Evolutionary conservation across 257 asterid genomes (phyloP).

Genomic region (Plantago ovata): DNA sequence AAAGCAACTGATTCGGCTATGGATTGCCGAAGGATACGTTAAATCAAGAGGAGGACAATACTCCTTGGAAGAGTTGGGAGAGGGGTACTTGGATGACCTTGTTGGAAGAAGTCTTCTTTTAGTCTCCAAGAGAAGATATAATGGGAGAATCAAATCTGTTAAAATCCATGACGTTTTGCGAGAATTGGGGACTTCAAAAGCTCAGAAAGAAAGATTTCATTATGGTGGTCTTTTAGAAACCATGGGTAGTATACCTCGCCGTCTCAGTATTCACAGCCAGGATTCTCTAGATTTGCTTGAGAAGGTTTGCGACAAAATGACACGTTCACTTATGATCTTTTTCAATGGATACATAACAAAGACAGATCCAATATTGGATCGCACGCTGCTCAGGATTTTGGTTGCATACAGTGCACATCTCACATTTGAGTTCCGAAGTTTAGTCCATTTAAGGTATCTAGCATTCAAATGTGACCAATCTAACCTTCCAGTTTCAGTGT

Average conservation of each 20-base stretch:
- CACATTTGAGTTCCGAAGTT: not conserved
- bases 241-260: not conserved
- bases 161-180: conserved; percentile 21
- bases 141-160: conserved; percentile 15
- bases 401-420: not conserved
- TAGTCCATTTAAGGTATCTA: conserved; percentile 24
- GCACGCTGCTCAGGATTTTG: conserved; percentile 20
- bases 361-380: not conserved
- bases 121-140: not conserved
- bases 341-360: not conserved
- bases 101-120: not conserved
- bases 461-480: conserved; percentile 15
- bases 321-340: conserved; percentile 9
- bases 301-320: not conserved
- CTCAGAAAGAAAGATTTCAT: conserved; percentile 6
- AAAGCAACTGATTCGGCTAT: not conserved
- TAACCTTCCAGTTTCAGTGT: conserved; percentile 11
- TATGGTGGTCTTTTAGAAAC: not conserved
- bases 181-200: conserved; percentile 4
- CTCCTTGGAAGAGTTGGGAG: not conserved
- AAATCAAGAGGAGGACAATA: not conserved
- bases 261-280: conserved; percentile 8
- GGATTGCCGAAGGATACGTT: not conserved
- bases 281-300: not conserved
- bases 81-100: not conserved